These are phyloP conservation scores for Polyrhizophydium stewartii DNA, from an alignment of 371 early-diverging fungal genomes.

Conservation along the genomic window DNA sequence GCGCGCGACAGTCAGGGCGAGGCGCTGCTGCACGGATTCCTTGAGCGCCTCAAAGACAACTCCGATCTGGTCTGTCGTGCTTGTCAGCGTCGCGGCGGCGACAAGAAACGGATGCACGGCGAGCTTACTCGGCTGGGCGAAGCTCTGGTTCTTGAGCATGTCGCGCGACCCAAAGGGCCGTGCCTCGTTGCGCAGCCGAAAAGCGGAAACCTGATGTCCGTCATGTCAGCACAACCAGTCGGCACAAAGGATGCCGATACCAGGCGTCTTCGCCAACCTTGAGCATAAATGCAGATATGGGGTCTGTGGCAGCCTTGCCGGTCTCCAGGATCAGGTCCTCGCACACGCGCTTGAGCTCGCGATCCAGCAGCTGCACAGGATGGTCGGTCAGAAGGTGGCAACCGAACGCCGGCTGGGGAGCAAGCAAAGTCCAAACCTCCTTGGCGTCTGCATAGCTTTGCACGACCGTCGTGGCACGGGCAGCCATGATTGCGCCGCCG, in stretches of 20 bases:
- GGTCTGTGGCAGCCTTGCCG: conserved; percentile 59
- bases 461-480: not conserved
- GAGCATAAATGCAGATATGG: conserved; percentile 61
- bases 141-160: conserved; percentile 35
- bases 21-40: conserved; percentile 47
- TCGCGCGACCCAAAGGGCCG: conserved; percentile 6
- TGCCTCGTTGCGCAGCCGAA: conserved; percentile 10
- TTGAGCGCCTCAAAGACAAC: conserved; percentile 43
- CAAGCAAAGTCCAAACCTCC: conserved; percentile 8
- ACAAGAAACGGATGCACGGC: not conserved
- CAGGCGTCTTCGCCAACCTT: conserved; percentile 43
- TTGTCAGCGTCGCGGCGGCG: not conserved
- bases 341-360: conserved; percentile 64
- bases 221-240: not conserved
- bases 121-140: conserved; percentile 37
- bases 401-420: not conserved
- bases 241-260: not conserved
- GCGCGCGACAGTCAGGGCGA: conserved; percentile 52
- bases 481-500: conserved; percentile 11
- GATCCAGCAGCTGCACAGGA: conserved; percentile 43
- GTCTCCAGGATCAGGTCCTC: conserved; percentile 71
- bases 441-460: conserved; percentile 22
- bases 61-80: conserved; percentile 5
- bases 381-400: too few species aligned
- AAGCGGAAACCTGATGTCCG: conserved; percentile 22